A percentile compares a stretch with the other conserved stretches of the same genome.
Conservation (phyloP, 2,329 filamentous ascomycete species). For the Verruconis gallopava region DNA sequence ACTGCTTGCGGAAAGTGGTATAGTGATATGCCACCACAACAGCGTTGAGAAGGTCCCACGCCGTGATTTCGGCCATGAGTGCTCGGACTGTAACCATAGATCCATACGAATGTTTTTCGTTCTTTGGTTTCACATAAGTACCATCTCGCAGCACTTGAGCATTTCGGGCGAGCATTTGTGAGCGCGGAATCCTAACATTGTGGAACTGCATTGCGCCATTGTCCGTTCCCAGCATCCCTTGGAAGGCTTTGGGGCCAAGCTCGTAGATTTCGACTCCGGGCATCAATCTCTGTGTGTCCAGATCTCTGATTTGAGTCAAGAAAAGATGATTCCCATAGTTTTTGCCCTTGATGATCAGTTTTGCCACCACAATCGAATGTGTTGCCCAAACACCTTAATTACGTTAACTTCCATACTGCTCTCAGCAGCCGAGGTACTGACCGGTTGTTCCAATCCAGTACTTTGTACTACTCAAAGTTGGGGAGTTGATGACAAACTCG, state of each 20-base stretch:
- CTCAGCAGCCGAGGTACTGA: no score
- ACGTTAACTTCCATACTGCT: conserved; percentile 11
- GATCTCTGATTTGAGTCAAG: conserved; percentile 38
- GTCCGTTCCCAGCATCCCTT: conserved; percentile 6
- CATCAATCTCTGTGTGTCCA: conserved; percentile 34
- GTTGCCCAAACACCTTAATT: conserved; percentile 32
- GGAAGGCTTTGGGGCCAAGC: conserved; percentile 40
- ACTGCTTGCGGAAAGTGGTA: conserved; percentile 34
- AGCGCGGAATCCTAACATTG: conserved; percentile 33
- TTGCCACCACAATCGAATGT: conserved; percentile 41
- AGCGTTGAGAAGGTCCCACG: conserved; percentile 38
- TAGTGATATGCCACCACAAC: conserved; percentile 41
- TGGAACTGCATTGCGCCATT: conserved; percentile 38
- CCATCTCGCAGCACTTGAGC: conserved; percentile 34
- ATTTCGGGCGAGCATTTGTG: conserved; percentile 37
- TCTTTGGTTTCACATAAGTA: conserved; percentile 31
- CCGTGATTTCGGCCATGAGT: conserved; percentile 35
- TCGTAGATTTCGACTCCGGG: conserved; percentile 39
- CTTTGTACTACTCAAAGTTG: conserved; percentile 39
- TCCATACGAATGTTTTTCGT: conserved; percentile 38
- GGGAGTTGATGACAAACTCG: conserved; percentile 38
- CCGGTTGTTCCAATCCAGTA: conserved; percentile 43
- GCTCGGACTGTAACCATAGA: conserved; percentile 36
- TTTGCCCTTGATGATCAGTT: conserved; percentile 26
- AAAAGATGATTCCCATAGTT: conserved; percentile 37